phyloP scores from a whole-genome alignment of 2,329 filamentous ascomycete genomes.

The Sphaerulina populicola region DNA sequence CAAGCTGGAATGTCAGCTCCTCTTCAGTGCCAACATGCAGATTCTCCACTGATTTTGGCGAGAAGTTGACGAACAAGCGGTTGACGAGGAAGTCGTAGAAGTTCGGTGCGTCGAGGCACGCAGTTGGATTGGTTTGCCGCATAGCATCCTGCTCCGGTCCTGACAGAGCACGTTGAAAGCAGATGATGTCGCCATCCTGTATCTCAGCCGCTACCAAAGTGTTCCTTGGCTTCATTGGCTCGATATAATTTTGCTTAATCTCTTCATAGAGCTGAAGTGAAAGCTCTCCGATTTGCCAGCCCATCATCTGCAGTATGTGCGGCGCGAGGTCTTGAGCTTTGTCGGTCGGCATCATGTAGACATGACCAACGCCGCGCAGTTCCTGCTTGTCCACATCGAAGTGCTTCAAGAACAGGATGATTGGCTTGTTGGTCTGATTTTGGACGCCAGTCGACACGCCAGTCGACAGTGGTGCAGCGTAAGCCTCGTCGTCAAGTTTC shows the following conservation, averaged over 20 bases:
- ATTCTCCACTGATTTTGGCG: slow-evolving; percentile 47
- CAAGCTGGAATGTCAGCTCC: slow-evolving; percentile 63
- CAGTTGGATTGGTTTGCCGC: slow-evolving; percentile 25
- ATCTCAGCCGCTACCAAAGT: slow-evolving; percentile 86
- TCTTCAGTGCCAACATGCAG: slow-evolving; percentile 35
- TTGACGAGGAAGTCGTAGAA: slow-evolving; percentile 94
- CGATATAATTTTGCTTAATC: slow-evolving; percentile 97
- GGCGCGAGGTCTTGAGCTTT: slow-evolving; percentile 78
- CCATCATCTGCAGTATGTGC: slow-evolving; percentile 71
- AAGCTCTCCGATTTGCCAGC: slow-evolving; percentile 61
- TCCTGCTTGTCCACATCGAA: slow-evolving; percentile 73
- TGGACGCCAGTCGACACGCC: slow-evolving; percentile 41
- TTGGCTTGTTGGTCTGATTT: slow-evolving; percentile 42
- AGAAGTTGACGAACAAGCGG: slow-evolving; percentile 69
- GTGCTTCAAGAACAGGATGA: slow-evolving; percentile 85
- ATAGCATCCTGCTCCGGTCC: slow-evolving; percentile 32
- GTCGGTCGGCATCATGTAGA: slow-evolving; percentile 80
- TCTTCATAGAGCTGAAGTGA: slow-evolving; percentile 79
- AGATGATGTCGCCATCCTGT: slow-evolving; percentile 93
- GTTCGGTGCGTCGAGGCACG: slow-evolving; percentile 23
- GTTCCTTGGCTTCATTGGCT: slow-evolving; percentile 76
- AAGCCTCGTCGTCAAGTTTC: slow-evolving; percentile 52
- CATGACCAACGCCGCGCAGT: slow-evolving; percentile 67
- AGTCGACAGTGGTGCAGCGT: slow-evolving; percentile 38
- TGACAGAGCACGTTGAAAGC: slow-evolving; percentile 65